Evolutionary conservation across 768 basidiomycete genomes (phyloP).

Genomic region (Mycena amicta): DNA sequence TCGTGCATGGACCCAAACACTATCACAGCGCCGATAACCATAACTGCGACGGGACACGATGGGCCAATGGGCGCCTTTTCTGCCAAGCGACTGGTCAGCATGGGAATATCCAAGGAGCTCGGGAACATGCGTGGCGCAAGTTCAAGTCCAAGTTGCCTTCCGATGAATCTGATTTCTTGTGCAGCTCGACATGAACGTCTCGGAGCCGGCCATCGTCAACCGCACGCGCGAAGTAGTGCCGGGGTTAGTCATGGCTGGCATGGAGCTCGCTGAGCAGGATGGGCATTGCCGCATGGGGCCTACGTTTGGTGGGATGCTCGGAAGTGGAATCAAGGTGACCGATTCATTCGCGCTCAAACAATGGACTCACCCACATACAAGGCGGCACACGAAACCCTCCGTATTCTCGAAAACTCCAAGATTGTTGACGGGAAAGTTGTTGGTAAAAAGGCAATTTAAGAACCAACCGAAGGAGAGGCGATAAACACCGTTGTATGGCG

Average conservation of each 20-base stretch:
- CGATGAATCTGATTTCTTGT: not conserved
- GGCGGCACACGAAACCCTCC: constrained; percentile 67
- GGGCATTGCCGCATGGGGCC: constrained; percentile 79
- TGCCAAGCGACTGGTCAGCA: constrained; percentile 76
- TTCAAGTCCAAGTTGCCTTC: not conserved
- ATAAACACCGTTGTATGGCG: too few species aligned
- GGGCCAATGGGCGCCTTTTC: constrained; percentile 83
- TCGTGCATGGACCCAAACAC: constrained; percentile 81
- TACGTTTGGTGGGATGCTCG: constrained; percentile 82
- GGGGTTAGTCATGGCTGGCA: constrained; percentile 76
- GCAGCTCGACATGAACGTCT: constrained; percentile 72
- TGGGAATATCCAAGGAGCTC: constrained; percentile 71
- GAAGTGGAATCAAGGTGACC: constrained; percentile 74
- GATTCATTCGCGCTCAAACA: too few species aligned
- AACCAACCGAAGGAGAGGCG: not conserved
- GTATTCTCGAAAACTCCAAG: constrained; percentile 49
- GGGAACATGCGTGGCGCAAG: constrained; percentile 70
- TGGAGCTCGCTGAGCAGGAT: constrained; percentile 84
- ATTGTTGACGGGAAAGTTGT: constrained; percentile 60
- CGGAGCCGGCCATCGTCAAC: constrained; percentile 82
- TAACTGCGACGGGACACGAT: constrained; percentile 77
- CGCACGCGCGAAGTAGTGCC: constrained; percentile 76
- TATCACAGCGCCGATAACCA: constrained; percentile 75
- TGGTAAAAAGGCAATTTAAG: constrained; percentile 26
- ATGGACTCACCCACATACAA: too few species aligned